phyloP scores from a whole-genome alignment of 1,284 basidiomycete genomes.

The Volvariella volvacea region DNA sequence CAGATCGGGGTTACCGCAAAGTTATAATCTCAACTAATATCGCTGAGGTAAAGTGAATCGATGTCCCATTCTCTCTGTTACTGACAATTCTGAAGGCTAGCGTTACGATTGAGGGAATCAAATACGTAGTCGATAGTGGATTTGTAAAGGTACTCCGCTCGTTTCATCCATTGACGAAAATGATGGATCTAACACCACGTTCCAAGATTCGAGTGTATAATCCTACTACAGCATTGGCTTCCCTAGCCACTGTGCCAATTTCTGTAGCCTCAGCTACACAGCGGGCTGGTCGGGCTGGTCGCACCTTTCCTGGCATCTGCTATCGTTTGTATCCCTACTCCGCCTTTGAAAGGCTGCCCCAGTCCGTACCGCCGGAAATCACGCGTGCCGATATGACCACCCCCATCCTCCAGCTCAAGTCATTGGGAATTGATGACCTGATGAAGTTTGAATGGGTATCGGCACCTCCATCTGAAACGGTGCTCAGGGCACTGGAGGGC shows the following conservation, averaged over 20 bases:
- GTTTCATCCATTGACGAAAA: background rate
- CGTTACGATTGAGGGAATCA: slow-evolving; percentile 93
- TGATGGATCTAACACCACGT: background rate
- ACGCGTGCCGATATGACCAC: slow-evolving; percentile 84
- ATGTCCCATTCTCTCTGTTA: background rate
- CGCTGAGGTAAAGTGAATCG: slow-evolving; percentile 62
- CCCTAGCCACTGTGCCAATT: slow-evolving; percentile 73
- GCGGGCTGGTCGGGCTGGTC: slow-evolving; percentile 85
- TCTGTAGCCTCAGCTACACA: slow-evolving; percentile 84
- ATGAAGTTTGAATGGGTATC: slow-evolving; percentile 94
- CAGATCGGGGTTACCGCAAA: slow-evolving; percentile 75
- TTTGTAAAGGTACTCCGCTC: slow-evolving; percentile 79
- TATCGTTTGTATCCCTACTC: slow-evolving; percentile 85
- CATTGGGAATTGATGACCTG: slow-evolving; percentile 92
- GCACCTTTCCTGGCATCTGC: slow-evolving; percentile 87
- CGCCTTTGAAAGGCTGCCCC: slow-evolving; percentile 50
- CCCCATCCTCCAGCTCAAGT: slow-evolving; percentile 89
- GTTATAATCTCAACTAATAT: slow-evolving; percentile 94
- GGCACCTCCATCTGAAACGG: slow-evolving; percentile 80
- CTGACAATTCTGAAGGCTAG: slow-evolving; percentile 53
- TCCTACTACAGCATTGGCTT: slow-evolving; percentile 75
- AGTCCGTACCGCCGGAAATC: slow-evolving; percentile 82
- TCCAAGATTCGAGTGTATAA: slow-evolving; percentile 78
- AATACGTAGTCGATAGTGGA: slow-evolving; percentile 93
- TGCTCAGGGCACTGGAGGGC: slow-evolving; percentile 78